Conservation (phyloP, 2,329 filamentous ascomycete genomes). For the Alternaria burnsii region DNA sequence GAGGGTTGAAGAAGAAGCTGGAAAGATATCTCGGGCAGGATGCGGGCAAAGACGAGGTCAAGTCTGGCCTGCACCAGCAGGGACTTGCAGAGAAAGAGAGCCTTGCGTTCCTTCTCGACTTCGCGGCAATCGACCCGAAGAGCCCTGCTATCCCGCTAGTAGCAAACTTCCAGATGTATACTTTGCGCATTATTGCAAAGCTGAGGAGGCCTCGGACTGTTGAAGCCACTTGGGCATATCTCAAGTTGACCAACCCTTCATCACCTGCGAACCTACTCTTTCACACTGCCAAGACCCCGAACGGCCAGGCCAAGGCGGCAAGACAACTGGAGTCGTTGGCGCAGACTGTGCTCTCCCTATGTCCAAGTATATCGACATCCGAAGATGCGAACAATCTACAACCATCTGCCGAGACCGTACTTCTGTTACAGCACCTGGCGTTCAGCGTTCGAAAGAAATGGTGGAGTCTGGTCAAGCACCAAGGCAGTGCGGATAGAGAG, state of each 20-base stretch:
- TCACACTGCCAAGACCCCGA: constrained; percentile 57
- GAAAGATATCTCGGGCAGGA: constrained; percentile 51
- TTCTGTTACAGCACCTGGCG: constrained; percentile 71
- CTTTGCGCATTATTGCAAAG: constrained; percentile 69
- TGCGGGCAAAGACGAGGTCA: constrained; percentile 13
- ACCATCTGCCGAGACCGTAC: constrained; percentile 64
- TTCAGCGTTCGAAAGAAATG: constrained; percentile 69
- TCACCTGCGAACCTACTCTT: constrained; percentile 69
- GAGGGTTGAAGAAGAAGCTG: constrained; percentile 70
- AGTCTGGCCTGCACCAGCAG: constrained; percentile 27
- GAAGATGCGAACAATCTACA: constrained; percentile 69
- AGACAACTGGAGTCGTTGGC: constrained; percentile 73
- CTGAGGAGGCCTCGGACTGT: constrained; percentile 67
- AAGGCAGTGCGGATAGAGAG: constrained; percentile 69
- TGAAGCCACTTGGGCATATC: constrained; percentile 64
- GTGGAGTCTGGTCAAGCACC: constrained; percentile 70
- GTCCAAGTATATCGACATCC: constrained; percentile 71
- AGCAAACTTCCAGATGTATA: constrained; percentile 71
- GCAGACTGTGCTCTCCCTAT: constrained; percentile 70
- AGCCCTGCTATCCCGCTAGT: constrained; percentile 61
- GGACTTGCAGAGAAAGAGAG: constrained; percentile 53
- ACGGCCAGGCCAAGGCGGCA: constrained; percentile 64
- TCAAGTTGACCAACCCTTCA: constrained; percentile 62
- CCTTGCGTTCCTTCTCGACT: constrained; percentile 70
- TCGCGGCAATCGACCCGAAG: constrained; percentile 54